These are phyloP conservation scores for Mallotus japonicus DNA, from an alignment of 441 rosid genomes.

Conservation along the genomic window DNA sequence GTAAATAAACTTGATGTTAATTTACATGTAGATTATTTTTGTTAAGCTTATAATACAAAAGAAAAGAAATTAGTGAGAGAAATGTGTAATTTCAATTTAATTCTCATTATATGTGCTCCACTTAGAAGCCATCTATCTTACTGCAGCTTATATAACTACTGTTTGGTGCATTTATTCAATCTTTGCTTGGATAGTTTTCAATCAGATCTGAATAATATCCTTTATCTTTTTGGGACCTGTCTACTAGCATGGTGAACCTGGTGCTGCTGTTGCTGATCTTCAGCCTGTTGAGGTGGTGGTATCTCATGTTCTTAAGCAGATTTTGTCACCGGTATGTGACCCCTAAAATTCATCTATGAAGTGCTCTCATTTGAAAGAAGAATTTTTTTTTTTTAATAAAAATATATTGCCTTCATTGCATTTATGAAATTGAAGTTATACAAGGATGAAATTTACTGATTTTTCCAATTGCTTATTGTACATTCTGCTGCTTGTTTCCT, in stretches of 20 bases:
- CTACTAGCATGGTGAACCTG: constrained; percentile 93
- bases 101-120: too few relatives aligned
- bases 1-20: neutral
- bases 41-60: neutral
- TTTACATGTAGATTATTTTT: neutral
- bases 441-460: too few relatives aligned
- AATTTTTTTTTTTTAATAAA: too few relatives aligned
- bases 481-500: too few relatives aligned
- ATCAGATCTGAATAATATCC: constrained; percentile 18
- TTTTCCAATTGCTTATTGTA: too few relatives aligned
- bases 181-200: constrained; percentile 17
- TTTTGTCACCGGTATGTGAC: constrained; percentile 67
- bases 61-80: neutral
- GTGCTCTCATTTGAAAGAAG: constrained; percentile 1
- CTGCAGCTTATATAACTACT: neutral
- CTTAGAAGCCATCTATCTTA: neutral
- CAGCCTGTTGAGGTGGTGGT: constrained; percentile 92
- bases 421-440: neutral
- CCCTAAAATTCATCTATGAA: neutral
- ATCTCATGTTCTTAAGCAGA: constrained; percentile 85
- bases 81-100: neutral
- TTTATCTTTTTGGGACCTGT: constrained; percentile 7
- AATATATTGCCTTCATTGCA: neutral
- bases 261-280: constrained; percentile 93
- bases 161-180: neutral